Base-by-base conservation (phyloP, 495 filamentous ascomycete genomes). In the Penicillium antarcticum region DNA sequence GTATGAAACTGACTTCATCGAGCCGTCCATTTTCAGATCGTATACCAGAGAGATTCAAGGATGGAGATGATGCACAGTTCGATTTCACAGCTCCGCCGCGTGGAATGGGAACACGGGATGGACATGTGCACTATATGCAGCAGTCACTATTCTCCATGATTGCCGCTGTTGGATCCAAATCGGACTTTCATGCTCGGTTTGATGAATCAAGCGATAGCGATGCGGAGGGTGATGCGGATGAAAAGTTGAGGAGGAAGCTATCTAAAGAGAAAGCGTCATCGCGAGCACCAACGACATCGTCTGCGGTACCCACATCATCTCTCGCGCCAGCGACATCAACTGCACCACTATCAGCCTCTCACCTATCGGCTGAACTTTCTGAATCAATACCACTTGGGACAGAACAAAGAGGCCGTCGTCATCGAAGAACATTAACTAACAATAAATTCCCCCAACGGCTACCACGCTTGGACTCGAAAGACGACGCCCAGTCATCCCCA, bases 91-190 rank as follows among this genome's bases (percentile, higher is more conserved):
- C 85, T 18, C 82, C 84, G 3, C 73, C 74, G 10, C 62, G 46
- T 21, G 65, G 53, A 14, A 57, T 55, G 42, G 51, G 53, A n/a
- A 51, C 72, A 21, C 62, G 70, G 21, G 77, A 76, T 43, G 66
- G 66, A 36, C 65, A 76, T 26, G 50, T 73, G 18, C 76, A 75
- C 18, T 88, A 89, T 56, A 88, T 96, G 88, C 92, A 97, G 68
- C 92, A 97, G 71, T 92, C 89, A 42, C 80, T 98, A 44, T 96
- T 97, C 68, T 91, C 90, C 45, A 80, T 98, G 70, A 92, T 98
- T 53, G 89, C 92, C 13, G 87, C 89, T n/a, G 91, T 90, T 34
- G 90, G 89, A 5, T 89, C 88, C 45, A 81, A 81, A 41, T 84
- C 85, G 17, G 86, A 92, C 63, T 89, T 92, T 63, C 83, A 86